phyloP scores from a whole-genome alignment of 2,329 filamentous ascomycete species.

The Emericellopsis atlantica region DNA sequence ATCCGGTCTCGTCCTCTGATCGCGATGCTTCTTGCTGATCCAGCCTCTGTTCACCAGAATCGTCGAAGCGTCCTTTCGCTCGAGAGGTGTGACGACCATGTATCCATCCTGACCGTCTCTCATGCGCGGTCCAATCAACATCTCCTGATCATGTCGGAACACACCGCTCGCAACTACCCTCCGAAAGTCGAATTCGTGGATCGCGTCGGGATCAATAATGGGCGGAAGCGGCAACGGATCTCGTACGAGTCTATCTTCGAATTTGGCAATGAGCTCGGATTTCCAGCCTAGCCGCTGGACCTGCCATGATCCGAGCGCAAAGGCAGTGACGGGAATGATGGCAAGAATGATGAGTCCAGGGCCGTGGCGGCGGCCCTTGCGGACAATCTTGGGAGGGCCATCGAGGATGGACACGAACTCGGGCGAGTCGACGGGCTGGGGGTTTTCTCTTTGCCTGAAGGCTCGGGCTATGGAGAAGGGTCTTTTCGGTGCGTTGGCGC shows the following conservation, averaged over 20 bases:
- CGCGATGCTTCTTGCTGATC: slow-evolving; percentile 66
- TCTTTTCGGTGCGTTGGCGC: background rate
- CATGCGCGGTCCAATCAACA: slow-evolving; percentile 87
- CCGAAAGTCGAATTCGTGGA: slow-evolving; percentile 86
- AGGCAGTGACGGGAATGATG: slow-evolving; percentile 83
- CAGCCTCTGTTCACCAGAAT: slow-evolving; percentile 85
- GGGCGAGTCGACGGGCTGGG: slow-evolving; percentile 57
- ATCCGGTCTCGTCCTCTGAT: slow-evolving; percentile 51
- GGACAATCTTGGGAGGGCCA: slow-evolving; percentile 69
- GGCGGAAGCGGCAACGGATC: slow-evolving; percentile 78
- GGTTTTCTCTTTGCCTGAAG: background rate
- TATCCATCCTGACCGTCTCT: slow-evolving; percentile 83
- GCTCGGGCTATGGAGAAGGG: slow-evolving; percentile 2
- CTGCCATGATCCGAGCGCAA: slow-evolving; percentile 87
- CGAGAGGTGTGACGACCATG: slow-evolving; percentile 82
- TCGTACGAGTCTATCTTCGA: slow-evolving; percentile 82
- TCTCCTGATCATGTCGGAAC: slow-evolving; percentile 82
- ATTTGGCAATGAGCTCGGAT: slow-evolving; percentile 77
- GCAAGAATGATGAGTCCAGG: slow-evolving; percentile 72
- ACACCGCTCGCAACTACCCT: slow-evolving; percentile 63
- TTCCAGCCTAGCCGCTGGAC: slow-evolving; percentile 91
- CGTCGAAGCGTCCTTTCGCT: slow-evolving; percentile 52
- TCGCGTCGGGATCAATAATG: slow-evolving; percentile 65
- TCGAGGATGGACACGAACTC: slow-evolving; percentile 79
- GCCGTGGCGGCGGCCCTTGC: slow-evolving; percentile 60